Evolutionary conservation across 208 protist genomes (phyloP), one percentile per base, ranked within the genome.

Genomic region (Wallacemonas rigidus): DNA sequence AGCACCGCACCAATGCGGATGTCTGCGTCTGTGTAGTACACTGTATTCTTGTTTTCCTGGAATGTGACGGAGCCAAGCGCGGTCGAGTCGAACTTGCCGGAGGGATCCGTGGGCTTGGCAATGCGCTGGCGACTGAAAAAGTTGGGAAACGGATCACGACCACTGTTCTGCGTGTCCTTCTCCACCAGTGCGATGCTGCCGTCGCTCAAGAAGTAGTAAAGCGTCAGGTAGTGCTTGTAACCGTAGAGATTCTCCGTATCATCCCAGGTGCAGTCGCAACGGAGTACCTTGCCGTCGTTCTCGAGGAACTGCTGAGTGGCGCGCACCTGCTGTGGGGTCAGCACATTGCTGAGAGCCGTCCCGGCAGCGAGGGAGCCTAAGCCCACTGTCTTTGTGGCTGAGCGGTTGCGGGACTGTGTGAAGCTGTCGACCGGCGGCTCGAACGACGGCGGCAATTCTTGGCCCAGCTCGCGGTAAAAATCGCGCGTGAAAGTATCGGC

Each of bases 151-250:
- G 97, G 96, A 72, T 99, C 98, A 55, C 97, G 91, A 6, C 98
- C 98, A 63, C 88, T 96, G 92, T 99, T 99, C 57, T 92, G 87
- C 51, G 90, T 89, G 38, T 94, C 84, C 79, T 95, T 94, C 88
- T 99, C 97, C 39, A 98, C 86, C 47, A 99, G 80, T 7, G 97
- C 96, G 48, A 98, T 87, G 53, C 94, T 99, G 75, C 97, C 96
- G 83, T 99, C 98, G 45, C 94, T 79, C 26, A 99, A 91, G 86
- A 98, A 99, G 90, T 98, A 99, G 74, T 99, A 97, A 36, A 99
- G 93, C 38, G 95, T 98, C 17, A 91, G 77, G 72, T 79, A 88
- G 77, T 99, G 97, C 76, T 96, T 90, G 38, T 86, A 77, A 64
- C 97, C 97, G 67, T 98, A 89, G 15, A 94, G 83, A 12, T 89